Conservation (phyloP, 2,329 filamentous ascomycete species). For the Talaromyces sp. region DNA sequence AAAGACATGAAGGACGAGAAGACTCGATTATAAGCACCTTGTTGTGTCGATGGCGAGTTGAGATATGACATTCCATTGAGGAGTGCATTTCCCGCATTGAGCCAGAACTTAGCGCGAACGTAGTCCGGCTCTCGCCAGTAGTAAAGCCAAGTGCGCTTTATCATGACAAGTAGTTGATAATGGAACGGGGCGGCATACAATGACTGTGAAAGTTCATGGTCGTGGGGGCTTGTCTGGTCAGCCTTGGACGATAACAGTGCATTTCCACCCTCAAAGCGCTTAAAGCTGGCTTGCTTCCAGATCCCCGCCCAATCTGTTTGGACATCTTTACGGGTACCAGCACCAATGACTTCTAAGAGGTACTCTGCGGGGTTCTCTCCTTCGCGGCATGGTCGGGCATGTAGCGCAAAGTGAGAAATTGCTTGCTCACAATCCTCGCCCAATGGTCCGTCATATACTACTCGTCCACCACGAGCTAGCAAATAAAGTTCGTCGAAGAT, state of each 20-base stretch:
- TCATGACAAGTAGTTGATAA: background rate
- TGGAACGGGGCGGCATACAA: background rate
- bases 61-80: background rate
- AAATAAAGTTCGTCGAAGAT: constrained; percentile 58
- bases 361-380: background rate
- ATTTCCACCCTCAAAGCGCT: background rate
- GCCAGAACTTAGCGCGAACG: background rate
- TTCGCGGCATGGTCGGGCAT: background rate
- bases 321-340: background rate
- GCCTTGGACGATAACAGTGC: background rate
- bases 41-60: background rate
- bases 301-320: background rate
- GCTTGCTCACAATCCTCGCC: background rate
- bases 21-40: background rate
- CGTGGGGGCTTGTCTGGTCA: too few species aligned
- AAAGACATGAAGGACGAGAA: background rate
- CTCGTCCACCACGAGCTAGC: constrained; percentile 51
- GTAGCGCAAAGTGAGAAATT: background rate
- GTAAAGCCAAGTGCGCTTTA: background rate
- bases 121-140: constrained; percentile 1
- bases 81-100: background rate
- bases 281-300: too few species aligned
- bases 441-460: background rate
- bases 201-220: background rate
- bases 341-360: background rate